Evolutionary conservation across 2,329 filamentous ascomycete species (phyloP).

Genomic region (Hypoxylon sp.): DNA sequence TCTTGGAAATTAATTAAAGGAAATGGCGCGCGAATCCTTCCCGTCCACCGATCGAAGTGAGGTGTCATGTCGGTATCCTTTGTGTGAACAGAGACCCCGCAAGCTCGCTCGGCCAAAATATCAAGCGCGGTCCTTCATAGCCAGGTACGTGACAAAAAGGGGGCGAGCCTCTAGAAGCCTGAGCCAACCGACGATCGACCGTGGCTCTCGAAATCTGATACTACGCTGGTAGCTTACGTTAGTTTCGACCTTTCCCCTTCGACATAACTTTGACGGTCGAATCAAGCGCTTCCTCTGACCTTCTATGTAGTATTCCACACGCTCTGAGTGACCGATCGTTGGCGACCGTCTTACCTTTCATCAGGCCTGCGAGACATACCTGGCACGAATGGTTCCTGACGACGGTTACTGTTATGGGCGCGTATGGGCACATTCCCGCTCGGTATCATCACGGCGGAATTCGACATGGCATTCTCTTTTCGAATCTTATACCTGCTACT

Average conservation of each 20-base stretch:
- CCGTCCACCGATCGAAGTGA: too few relatives aligned
- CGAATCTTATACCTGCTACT: conserved; percentile 1
- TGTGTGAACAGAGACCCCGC: too few relatives aligned
- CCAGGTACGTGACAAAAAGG: too few relatives aligned
- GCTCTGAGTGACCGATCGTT: neutral
- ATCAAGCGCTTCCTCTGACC: neutral
- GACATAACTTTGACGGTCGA: neutral
- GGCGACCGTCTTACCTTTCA: neutral
- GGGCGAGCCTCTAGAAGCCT: too few relatives aligned
- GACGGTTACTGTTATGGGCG: neutral
- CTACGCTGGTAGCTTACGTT: neutral
- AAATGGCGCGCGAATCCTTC: too few relatives aligned
- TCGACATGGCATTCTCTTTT: neutral
- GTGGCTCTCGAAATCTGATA: too few relatives aligned
- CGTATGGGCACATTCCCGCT: neutral
- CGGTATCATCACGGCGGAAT: neutral
- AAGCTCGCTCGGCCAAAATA: too few relatives aligned
- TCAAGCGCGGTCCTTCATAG: too few relatives aligned
- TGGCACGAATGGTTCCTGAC: neutral
- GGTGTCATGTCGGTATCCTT: too few relatives aligned
- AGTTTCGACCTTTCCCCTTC: neutral
- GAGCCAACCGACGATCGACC: too few relatives aligned
- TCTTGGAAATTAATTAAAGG: too few relatives aligned
- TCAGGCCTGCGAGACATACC: neutral
- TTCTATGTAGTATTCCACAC: neutral